Evolutionary conservation across 2,329 filamentous ascomycete species (phyloP).

Genomic region (Colletotrichum godetiae): DNA sequence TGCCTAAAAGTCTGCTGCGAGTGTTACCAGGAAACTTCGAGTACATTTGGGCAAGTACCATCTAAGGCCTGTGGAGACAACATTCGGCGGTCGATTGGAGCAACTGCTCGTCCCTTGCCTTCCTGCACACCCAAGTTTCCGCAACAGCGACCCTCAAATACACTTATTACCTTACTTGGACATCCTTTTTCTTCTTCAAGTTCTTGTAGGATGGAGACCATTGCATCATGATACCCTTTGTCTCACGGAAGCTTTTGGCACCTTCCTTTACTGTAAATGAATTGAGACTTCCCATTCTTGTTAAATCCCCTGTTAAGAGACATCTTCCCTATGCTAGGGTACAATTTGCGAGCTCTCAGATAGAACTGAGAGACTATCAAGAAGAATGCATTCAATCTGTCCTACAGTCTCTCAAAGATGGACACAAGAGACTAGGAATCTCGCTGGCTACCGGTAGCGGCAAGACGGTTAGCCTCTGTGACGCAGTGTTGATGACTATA

Average conservation of each 20-base stretch:
- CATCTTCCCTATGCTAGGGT: neutral
- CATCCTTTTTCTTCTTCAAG: neutral
- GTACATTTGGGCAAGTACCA: neutral
- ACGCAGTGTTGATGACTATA: conserved; percentile 22
- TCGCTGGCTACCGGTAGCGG: conserved; percentile 90
- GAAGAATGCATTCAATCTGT: conserved; percentile 92
- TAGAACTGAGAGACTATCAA: conserved; percentile 85
- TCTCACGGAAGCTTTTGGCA: neutral
- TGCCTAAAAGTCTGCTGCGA: neutral
- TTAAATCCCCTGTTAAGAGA: neutral
- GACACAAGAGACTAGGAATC: conserved; percentile 83
- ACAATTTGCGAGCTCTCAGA: conserved; percentile 24
- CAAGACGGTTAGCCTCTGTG: conserved; percentile 73
- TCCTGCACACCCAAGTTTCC: neutral
- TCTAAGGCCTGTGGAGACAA: neutral
- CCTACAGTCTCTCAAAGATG: conserved; percentile 73
- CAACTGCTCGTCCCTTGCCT: neutral
- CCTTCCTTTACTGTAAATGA: neutral
- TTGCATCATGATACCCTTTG: conserved; percentile 9
- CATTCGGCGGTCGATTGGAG: neutral
- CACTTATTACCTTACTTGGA: neutral
- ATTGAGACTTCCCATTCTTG: neutral
- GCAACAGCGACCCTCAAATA: neutral
- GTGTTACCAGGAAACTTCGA: neutral
- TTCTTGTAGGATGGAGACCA: neutral